These are phyloP conservation scores for Phytopythium oedochilum DNA, from an alignment of 352 stramenopile species.

Conservation along the genomic window DNA sequence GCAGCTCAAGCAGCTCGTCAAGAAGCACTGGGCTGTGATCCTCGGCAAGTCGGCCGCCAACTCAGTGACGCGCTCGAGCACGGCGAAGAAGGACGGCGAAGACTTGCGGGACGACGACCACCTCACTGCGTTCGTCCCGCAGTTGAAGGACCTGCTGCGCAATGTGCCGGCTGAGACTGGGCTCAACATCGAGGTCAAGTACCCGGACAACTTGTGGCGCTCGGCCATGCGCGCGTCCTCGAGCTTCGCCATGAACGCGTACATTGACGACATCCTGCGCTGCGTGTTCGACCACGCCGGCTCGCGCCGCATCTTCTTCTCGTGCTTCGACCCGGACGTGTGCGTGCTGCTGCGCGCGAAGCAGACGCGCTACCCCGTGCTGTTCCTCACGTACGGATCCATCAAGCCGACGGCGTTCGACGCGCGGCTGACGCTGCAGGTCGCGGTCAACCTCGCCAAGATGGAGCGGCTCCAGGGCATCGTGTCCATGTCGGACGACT, in stretches of 20 bases:
- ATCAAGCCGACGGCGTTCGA: slow-evolving; percentile 42
- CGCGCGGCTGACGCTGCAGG: slow-evolving; percentile 55
- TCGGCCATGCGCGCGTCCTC: slow-evolving; percentile 33
- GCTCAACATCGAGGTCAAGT: slow-evolving; percentile 85
- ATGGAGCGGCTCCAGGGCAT: slow-evolving; percentile 70
- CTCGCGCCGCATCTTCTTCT: slow-evolving; percentile 71
- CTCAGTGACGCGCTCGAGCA: slow-evolving; percentile 5
- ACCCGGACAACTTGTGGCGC: slow-evolving; percentile 48
- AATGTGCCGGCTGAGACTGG: slow-evolving; percentile 69
- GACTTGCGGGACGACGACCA: slow-evolving; percentile 33
- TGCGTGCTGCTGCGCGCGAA: slow-evolving; percentile 67
- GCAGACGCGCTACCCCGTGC: slow-evolving; percentile 67
- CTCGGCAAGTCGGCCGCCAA: slow-evolving; percentile 17
- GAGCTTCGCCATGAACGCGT: slow-evolving; percentile 69
- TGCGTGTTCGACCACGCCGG: slow-evolving; percentile 67
- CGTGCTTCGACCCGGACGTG: slow-evolving; percentile 70
- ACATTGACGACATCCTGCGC: slow-evolving; percentile 64
- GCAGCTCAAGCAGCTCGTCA: slow-evolving; percentile 40
- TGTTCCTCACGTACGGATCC: slow-evolving; percentile 69
- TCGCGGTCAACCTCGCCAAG: slow-evolving; percentile 47
- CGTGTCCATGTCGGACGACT: slow-evolving; percentile 69
- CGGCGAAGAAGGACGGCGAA: neutral
- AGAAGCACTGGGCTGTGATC: slow-evolving; percentile 65
- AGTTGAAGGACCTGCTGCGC: slow-evolving; percentile 58
- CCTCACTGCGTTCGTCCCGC: slow-evolving; percentile 67